Evolutionary conservation across 192 early-diverging fungal genomes (phyloP).

Genomic region (Thamnidium elegans): DNA sequence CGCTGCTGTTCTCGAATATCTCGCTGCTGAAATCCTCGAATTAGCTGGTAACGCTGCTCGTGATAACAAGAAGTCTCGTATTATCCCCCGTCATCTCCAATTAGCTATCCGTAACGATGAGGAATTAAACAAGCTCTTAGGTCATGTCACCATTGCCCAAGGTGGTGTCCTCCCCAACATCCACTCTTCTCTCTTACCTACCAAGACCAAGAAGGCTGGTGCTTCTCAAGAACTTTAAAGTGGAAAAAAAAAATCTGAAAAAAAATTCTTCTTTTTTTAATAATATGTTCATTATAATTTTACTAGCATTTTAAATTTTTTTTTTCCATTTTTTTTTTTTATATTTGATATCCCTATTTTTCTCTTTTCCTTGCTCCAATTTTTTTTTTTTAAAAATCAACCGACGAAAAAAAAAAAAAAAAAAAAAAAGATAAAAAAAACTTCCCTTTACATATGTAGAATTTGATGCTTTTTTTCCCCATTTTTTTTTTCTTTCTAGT

Average conservation of each 20-base stretch:
- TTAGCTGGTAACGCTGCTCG: constrained; percentile 88
- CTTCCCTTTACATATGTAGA: constrained; percentile 9
- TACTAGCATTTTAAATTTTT: background rate
- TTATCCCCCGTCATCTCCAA: constrained; percentile 87
- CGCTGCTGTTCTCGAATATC: constrained; percentile 89
- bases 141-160: constrained; percentile 88
- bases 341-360: constrained; percentile 3
- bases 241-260: constrained; percentile 8
- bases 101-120: constrained; percentile 92
- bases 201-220: constrained; percentile 52
- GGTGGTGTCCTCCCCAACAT: constrained; percentile 82
- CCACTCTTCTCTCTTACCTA: constrained; percentile 63
- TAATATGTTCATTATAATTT: background rate
- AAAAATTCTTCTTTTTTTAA: constrained; percentile 11
- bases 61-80: constrained; percentile 89
- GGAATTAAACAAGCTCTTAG: constrained; percentile 90
- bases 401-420: constrained; percentile 6
- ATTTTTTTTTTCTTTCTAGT: too few species aligned
- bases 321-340: constrained; percentile 2
- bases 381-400: background rate
- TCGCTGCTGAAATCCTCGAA: constrained; percentile 89
- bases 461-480: constrained; percentile 15
- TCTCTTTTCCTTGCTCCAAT: background rate
- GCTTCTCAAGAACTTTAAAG: constrained; percentile 42
- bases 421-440: background rate